Base-by-base conservation (phyloP, 2,329 filamentous ascomycete genomes). In the Cladosporium sp. region DNA sequence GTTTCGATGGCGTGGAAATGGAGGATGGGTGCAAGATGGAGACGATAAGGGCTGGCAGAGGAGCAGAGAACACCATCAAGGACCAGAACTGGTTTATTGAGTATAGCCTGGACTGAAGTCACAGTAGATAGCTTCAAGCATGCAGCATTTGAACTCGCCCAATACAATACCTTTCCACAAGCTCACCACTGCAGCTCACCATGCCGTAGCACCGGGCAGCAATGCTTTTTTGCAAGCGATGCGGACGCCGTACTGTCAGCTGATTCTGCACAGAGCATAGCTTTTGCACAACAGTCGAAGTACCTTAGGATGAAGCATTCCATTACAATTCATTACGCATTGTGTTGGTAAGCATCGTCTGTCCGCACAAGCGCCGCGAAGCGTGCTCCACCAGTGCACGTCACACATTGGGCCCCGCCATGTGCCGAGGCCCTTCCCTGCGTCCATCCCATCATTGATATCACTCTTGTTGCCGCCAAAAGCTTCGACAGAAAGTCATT, bases 1-100 rank as follows among this genome's bases (percentile, higher is more conserved):
- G 68, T 13, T 70, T 69, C 32, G 60, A 56, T 49, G 65, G 64
- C 3, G 53, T 62, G 12, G 28, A 56, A 8, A 60, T 53, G 3
- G 35, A 44, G 17, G 13, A 48, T 15, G 61, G 65, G 12, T 68
- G 65, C 48, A 24, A 35, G 10, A 39, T 50, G 34, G 52, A 60
- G 50, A 57, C 54, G n/a, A 32, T 57, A 15, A 55, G 44, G 28
- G 60, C 63, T 5, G 57, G 58, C 12, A 55, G 58, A 20, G 61
- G 59, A 3, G 58, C 58, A 37, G 59, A 55, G n/a, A 61, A 60
- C 40, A 58, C 58, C 12, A 54, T 58, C 35, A 36, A 48, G 22
- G 58, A 57, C 20, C 55, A 60, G 54, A 63, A 58, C 36, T 64
- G 59, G 61, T 52, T 61, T 32, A 50, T 64, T 15, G 50, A 59